phyloP scores from a whole-genome alignment of 208 protist genomes.

The Phytomonas francai region DNA sequence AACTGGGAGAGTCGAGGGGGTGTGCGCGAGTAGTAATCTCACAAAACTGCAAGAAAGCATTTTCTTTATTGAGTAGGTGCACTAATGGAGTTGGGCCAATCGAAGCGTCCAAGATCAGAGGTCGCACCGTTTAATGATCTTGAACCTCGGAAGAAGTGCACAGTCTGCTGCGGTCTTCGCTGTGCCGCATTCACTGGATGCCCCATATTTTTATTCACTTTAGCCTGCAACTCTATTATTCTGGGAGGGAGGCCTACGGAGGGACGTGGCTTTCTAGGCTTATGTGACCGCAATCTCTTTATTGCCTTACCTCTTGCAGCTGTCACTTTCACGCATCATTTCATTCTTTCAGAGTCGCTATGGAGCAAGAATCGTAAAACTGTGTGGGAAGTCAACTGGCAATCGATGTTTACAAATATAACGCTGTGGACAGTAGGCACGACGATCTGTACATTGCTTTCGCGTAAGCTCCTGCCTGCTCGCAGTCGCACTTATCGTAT shows the following conservation, averaged over 20 bases:
- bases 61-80: background rate
- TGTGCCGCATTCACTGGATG: constrained; percentile 31
- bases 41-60: constrained; percentile 4
- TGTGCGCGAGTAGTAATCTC: background rate
- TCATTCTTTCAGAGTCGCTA: constrained; percentile 68
- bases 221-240: constrained; percentile 54
- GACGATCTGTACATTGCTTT: constrained; percentile 36
- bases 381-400: constrained; percentile 48
- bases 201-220: constrained; percentile 32
- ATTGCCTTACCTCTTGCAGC: constrained; percentile 53
- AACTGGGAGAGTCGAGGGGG: background rate
- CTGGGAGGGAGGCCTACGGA: constrained; percentile 39
- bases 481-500: constrained; percentile 59
- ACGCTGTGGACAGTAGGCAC: constrained; percentile 39
- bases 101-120: constrained; percentile 30
- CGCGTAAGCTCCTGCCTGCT: constrained; percentile 26
- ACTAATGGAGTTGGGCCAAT: constrained; percentile 62
- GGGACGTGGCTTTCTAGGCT: constrained; percentile 35
- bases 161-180: constrained; percentile 59
- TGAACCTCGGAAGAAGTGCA: constrained; percentile 58
- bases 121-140: constrained; percentile 46
- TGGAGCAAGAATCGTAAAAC: constrained; percentile 84
- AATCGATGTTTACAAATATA: constrained; percentile 60
- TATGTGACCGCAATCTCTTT: constrained; percentile 56
- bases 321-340: constrained; percentile 79